Conservation (phyloP, 2,329 filamentous ascomycete species). For the Arthrocladium fulminans region DNA sequence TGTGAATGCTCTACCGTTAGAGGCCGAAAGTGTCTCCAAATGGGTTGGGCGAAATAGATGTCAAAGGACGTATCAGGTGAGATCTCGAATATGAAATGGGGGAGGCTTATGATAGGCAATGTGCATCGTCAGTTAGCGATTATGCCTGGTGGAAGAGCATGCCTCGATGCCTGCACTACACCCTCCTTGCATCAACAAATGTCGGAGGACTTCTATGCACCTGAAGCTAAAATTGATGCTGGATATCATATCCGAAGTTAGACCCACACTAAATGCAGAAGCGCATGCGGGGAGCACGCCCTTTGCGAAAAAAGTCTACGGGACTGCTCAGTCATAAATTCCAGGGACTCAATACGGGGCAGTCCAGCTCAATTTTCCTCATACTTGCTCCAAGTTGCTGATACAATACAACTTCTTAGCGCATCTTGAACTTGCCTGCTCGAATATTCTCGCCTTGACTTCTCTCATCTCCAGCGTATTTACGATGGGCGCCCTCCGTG, state of each 20-base stretch:
- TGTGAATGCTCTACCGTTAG: background rate
- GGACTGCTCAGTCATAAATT: too few species aligned
- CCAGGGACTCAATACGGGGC: background rate
- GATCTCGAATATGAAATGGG: conserved; percentile 3
- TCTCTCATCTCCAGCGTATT: background rate
- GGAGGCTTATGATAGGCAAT: background rate
- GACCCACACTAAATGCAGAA: background rate
- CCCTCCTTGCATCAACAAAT: too few species aligned
- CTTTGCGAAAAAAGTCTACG: too few species aligned
- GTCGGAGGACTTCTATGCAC: too few species aligned
- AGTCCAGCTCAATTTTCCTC: too few species aligned
- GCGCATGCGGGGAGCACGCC: too few species aligned
- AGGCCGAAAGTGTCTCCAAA: background rate
- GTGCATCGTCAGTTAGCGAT: background rate
- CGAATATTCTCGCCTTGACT: background rate
- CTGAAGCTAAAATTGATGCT: background rate
- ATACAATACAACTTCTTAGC: background rate
- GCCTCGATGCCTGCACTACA: too few species aligned
- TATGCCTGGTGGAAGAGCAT: too few species aligned
- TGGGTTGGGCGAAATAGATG: background rate
- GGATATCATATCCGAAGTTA: background rate
- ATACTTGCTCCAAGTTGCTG: background rate
- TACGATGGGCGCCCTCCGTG: conserved; percentile 13
- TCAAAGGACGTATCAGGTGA: background rate
- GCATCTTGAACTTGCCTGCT: background rate